phyloP scores from a whole-genome alignment of 2,329 filamentous ascomycete genomes.

The Dryadomyces sulphureus region DNA sequence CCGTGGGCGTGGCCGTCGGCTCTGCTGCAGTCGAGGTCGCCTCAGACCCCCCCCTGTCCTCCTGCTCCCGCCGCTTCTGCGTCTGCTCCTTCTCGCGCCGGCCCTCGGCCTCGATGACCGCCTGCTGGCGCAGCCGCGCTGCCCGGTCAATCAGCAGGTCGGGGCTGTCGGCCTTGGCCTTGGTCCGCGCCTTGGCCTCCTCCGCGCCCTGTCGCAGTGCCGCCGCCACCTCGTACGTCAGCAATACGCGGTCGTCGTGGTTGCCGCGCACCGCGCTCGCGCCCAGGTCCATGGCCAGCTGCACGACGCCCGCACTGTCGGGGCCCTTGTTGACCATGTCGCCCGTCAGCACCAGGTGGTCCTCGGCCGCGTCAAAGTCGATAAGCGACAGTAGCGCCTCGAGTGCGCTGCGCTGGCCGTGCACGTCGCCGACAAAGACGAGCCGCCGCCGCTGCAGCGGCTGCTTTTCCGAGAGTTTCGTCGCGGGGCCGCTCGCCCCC shows the following conservation, averaged over 20 bases:
- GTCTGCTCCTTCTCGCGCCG: slow-evolving; percentile 5
- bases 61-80: slow-evolving; percentile 13
- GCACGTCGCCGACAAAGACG: slow-evolving; percentile 79
- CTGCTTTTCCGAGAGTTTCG: slow-evolving; percentile 16
- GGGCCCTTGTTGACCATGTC: slow-evolving; percentile 81
- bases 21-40: too few relatives aligned
- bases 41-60: slow-evolving; percentile 3
- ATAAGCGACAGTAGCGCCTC: slow-evolving; percentile 51
- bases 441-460: slow-evolving; percentile 35
- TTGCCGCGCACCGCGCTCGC: slow-evolving; percentile 83
- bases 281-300: slow-evolving; percentile 54
- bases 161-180: background rate
- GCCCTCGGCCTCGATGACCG: slow-evolving; percentile 7
- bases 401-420: slow-evolving; percentile 65
- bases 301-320: slow-evolving; percentile 63
- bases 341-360: slow-evolving; percentile 64
- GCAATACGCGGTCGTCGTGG: slow-evolving; percentile 78
- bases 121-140: background rate
- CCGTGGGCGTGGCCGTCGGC: background rate
- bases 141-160: background rate
- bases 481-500: slow-evolving; percentile 14
- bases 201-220: background rate
- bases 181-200: background rate
- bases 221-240: slow-evolving; percentile 34
- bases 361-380: slow-evolving; percentile 41